Conservation (phyloP, 306 rosid genomes). For the Ceratonia siliqua region DNA sequence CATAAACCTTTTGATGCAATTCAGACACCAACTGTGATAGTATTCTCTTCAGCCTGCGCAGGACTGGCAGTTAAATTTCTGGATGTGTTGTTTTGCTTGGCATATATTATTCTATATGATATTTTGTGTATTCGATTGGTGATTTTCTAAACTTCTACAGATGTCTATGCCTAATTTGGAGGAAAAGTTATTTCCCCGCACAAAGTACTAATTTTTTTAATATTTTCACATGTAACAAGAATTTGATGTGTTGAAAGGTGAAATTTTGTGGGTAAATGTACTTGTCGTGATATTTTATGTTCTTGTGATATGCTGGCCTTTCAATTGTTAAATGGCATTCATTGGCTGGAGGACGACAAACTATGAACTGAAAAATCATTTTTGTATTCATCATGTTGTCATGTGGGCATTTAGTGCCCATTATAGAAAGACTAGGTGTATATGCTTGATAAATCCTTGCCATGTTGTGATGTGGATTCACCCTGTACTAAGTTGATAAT, state of each 20-base stretch:
- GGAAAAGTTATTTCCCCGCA: background rate
- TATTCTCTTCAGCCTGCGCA: slow-evolving; percentile 83
- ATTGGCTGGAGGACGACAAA: background rate
- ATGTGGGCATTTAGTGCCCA: background rate
- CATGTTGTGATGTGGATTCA: background rate
- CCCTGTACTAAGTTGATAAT: background rate
- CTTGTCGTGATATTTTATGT: background rate
- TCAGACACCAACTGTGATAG: slow-evolving; percentile 84
- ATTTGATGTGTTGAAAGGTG: background rate
- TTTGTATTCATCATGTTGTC: background rate
- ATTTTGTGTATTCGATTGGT: background rate
- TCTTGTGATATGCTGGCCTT: background rate
- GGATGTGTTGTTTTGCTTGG: background rate
- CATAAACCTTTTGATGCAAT: slow-evolving; percentile 23
- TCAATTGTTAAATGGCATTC: background rate
- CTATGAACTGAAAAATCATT: background rate
- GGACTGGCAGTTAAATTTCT: slow-evolving; percentile 64
- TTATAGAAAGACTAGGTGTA: background rate
- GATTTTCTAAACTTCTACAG: background rate
- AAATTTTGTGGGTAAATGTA: background rate
- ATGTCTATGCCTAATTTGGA: background rate
- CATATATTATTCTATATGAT: background rate
- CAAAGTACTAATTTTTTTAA: background rate
- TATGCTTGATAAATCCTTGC: background rate
- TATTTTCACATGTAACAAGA: background rate